Evolutionary conservation across 208 protist genomes (phyloP).

Genomic region (Leishmania tarentolae): DNA sequence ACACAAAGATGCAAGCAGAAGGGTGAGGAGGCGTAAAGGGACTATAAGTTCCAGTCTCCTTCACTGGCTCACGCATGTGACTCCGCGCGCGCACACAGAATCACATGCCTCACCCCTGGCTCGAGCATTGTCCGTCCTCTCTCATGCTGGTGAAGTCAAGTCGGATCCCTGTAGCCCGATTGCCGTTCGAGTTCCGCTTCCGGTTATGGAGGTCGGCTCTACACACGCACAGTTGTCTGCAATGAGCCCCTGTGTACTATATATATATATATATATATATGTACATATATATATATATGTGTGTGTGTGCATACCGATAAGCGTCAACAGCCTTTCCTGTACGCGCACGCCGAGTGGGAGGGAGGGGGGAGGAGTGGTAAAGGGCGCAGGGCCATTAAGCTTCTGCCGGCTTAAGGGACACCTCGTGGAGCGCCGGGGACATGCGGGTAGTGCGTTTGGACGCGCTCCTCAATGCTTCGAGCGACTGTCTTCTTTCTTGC

Average conservation of each 20-base stretch:
- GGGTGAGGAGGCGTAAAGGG: no score
- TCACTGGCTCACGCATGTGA: no score
- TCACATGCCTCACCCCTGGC: no score
- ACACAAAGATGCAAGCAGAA: no score
- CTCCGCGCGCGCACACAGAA: no score
- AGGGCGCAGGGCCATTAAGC: not conserved
- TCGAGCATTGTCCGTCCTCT: no score
- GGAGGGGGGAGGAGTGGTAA: not conserved
- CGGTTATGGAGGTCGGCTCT: not conserved
- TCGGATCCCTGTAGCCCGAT: not conserved
- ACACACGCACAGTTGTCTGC: not conserved
- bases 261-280: not conserved
- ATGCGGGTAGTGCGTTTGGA: slow-evolving; percentile 23
- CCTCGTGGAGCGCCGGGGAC: slow-evolving; percentile 4
- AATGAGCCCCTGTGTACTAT: not conserved
- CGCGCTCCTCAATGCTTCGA: not conserved
- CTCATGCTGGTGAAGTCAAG: not conserved
- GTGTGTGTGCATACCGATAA: not conserved
- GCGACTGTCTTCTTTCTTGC: not conserved
- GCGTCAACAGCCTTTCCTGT: not conserved
- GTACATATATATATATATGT: not conserved
- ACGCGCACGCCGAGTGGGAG: not conserved
- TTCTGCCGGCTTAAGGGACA: not conserved
- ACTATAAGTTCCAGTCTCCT: no score
- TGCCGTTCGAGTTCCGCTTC: not conserved